phyloP scores from a whole-genome alignment of 176 grass and related monocot genomes.

The Ananas comosus region DNA sequence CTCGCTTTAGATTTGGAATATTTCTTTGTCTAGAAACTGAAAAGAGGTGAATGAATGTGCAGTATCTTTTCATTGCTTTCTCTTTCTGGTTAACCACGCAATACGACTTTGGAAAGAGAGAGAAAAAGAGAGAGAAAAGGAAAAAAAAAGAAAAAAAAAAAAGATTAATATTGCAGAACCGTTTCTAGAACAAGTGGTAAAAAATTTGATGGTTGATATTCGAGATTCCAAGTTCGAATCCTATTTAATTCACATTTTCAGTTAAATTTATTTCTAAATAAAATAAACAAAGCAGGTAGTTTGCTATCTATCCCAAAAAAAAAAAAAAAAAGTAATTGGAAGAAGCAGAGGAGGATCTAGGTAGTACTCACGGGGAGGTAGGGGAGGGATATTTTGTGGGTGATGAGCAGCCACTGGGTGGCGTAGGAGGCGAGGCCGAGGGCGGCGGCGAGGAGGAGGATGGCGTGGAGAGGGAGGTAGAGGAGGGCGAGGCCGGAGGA shows the following conservation, averaged over 20 bases:
- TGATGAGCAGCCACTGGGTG: slow-evolving; percentile 46
- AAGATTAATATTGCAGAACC: background rate
- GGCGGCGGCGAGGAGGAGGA: slow-evolving; percentile 50
- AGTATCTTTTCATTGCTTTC: too few species aligned
- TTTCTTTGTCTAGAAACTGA: too few species aligned
- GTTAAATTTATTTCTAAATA: too few species aligned
- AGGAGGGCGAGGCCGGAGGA: slow-evolving; percentile 72
- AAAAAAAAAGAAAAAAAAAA: background rate
- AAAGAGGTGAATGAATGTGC: background rate
- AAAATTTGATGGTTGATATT: too few species aligned
- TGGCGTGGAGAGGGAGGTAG: slow-evolving; percentile 49
- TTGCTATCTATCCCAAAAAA: too few species aligned
- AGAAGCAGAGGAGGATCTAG: background rate
- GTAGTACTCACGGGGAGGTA: slow-evolving; percentile 41
- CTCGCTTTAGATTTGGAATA: too few species aligned
- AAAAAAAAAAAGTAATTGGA: background rate
- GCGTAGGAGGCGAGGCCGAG: slow-evolving; percentile 58
- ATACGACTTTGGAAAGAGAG: background rate
- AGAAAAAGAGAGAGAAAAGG: background rate
- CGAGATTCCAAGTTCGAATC: too few species aligned
- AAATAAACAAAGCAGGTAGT: too few species aligned
- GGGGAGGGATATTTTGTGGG: slow-evolving; percentile 24
- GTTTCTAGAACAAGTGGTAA: too few species aligned
- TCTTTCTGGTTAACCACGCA: too few species aligned
- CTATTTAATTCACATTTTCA: too few species aligned